Base-by-base conservation (phyloP, 768 basidiomycete genomes). In the Leccinum olivaceopallidum region DNA sequence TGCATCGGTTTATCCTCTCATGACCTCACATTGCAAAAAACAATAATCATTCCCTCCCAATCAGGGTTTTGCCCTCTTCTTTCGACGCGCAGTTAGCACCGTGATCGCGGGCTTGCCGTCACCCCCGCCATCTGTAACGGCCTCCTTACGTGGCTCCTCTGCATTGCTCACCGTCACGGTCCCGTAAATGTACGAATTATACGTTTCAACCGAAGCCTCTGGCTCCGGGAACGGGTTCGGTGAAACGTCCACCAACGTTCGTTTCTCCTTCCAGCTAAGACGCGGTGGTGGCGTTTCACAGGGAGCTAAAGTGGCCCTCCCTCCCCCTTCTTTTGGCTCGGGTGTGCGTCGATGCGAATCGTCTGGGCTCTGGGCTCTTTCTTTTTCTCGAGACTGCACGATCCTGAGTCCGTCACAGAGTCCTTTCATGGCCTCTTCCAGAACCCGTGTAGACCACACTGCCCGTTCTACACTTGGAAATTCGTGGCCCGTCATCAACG, bases 401-500 rank as follows among this genome's bases (percentile, higher is more conserved):
- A 71, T 61, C 64, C 69, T 61, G 39, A 88, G 79, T 14, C 86
- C 87, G 63, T 88, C 88, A 72, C 90, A 22, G 22, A 92, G 75
- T 3, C 89, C 87, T 64, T 80, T 80, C 62, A 93, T 85, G 13
- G 85, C 78, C 34, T 79, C 79, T 72, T 91, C 86, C 66, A 95
- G 75, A 47, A 86, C 83, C 70, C 86, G 85, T 28, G 91, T 93
- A 16, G 84, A 88, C 67, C 85, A 83, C 61, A 83, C 73, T 18
- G 89, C 83, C 58, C 84, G 81, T 56, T 87, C 86, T 12, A 74
- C 69, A 9, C 82, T 86, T 39, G 87, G 86, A 73, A 95, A 95
- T 72, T 95, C 92, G 64, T 89, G 83, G 42, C 87, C 85, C 22
- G 81, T 90, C 72, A 86, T 79, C 65, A 96, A 77, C 54, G 85